A percentile compares a stretch with the other conserved stretches of the same genome.
Conservation (phyloP, 768 basidiomycete species). For the Termitomyces sp. region DNA sequence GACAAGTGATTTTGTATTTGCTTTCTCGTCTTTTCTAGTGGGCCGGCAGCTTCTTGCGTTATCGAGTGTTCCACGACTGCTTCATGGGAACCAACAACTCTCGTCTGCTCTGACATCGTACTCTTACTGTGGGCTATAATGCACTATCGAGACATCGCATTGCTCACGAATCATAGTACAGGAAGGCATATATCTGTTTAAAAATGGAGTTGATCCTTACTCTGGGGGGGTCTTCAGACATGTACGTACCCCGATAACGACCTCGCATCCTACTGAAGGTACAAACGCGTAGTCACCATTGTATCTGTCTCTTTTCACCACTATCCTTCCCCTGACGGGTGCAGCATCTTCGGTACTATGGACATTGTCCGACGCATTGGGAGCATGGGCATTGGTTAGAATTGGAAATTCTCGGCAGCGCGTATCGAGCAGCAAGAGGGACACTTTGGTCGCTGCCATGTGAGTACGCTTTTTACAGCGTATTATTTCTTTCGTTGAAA, state of each 20-base stretch:
- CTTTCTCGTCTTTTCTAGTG: constrained; percentile 38
- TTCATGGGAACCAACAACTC: constrained; percentile 72
- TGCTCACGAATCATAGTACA: constrained; percentile 49
- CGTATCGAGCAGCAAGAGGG: constrained; percentile 42
- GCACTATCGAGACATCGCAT: not conserved
- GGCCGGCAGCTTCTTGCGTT: constrained; percentile 50
- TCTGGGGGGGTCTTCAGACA: constrained; percentile 83
- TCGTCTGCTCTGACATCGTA: constrained; percentile 80
- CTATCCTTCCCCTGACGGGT: constrained; percentile 52
- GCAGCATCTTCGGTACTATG: constrained; percentile 54
- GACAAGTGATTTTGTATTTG: constrained; percentile 12
- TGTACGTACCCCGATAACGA: constrained; percentile 39
- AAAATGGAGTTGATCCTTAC: constrained; percentile 80
- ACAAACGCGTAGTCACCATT: constrained; percentile 60
- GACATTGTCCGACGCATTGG: constrained; percentile 61
- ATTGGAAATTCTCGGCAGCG: constrained; percentile 66
- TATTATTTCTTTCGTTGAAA: not conserved
- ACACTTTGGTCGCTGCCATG: constrained; percentile 60
- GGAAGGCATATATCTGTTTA: constrained; percentile 83
- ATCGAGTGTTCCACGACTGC: constrained; percentile 39
- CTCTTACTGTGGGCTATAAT: constrained; percentile 56
- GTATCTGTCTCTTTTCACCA: constrained; percentile 72
- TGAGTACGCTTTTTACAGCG: constrained; percentile 30
- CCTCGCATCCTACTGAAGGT: not conserved
- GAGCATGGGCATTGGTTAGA: constrained; percentile 61